Evolutionary conservation across 2,329 filamentous ascomycete species (phyloP).

Genomic region (Aspergillus nomiae): DNA sequence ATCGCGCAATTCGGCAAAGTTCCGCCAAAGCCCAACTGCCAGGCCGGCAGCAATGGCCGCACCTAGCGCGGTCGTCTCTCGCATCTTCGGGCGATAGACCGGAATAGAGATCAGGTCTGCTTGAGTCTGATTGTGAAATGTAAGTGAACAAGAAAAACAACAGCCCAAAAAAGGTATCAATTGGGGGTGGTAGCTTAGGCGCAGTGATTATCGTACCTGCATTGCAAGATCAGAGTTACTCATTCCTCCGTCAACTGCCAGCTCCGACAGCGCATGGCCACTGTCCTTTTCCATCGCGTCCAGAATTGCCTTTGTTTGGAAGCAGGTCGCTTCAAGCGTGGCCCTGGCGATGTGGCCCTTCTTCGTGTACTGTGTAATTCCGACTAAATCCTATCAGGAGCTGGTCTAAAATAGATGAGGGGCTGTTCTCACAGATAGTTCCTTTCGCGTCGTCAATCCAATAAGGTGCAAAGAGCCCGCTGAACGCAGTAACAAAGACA

Average conservation of each 20-base stretch:
- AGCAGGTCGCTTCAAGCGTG: slow-evolving; percentile 87
- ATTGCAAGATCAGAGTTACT: slow-evolving; percentile 86
- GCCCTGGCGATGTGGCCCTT: slow-evolving; percentile 85
- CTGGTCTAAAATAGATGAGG: not conserved
- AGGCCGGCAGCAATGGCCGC: slow-evolving; percentile 85
- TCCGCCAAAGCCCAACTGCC: slow-evolving; percentile 74
- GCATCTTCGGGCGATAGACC: slow-evolving; percentile 80
- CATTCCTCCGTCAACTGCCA: slow-evolving; percentile 87
- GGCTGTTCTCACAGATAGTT: slow-evolving; percentile 65
- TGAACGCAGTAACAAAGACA: slow-evolving; percentile 87
- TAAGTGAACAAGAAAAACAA: not conserved
- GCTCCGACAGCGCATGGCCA: slow-evolving; percentile 70
- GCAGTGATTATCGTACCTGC: slow-evolving; percentile 55
- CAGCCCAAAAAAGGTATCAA: not conserved
- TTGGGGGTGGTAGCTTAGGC: not conserved
- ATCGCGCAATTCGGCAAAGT: slow-evolving; percentile 70
- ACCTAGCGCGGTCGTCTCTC: slow-evolving; percentile 82
- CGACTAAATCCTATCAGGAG: slow-evolving; percentile 52
- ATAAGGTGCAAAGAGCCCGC: slow-evolving; percentile 86
- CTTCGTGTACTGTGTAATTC: slow-evolving; percentile 81
- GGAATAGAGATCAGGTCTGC: slow-evolving; percentile 79
- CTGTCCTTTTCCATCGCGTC: slow-evolving; percentile 90
- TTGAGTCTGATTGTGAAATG: slow-evolving; percentile 61
- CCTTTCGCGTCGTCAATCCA: slow-evolving; percentile 95
- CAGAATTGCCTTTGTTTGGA: slow-evolving; percentile 90